Percentiles rank a stretch among this genome's conserved stretches.
Evolutionary conservation across 257 asterid genomes (phyloP).

Genomic region (Solanum chiquidenum): DNA sequence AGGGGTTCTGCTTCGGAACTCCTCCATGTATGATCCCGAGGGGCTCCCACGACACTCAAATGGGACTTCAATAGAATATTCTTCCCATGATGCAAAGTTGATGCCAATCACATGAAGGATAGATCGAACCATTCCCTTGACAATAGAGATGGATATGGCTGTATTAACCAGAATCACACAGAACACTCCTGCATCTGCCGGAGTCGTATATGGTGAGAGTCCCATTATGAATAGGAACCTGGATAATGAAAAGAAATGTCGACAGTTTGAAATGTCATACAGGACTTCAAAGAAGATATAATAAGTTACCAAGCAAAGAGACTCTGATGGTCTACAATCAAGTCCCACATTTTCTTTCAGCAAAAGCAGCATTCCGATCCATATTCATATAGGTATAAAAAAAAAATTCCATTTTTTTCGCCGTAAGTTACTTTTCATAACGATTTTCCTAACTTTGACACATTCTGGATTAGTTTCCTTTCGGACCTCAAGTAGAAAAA

Average conservation of each 20-base stretch:
- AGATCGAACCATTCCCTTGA: constrained; percentile 62
- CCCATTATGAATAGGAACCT: constrained; percentile 49
- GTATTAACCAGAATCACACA: constrained; percentile 75
- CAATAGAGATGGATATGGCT: constrained; percentile 65
- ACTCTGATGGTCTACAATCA: not conserved
- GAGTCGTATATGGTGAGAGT: constrained; percentile 65
- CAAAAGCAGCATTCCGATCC: not conserved
- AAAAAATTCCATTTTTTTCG: not conserved
- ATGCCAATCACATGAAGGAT: constrained; percentile 67
- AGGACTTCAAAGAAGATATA: not conserved
- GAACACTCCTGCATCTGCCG: constrained; percentile 79
- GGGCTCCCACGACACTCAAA: constrained; percentile 30
- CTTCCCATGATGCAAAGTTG: constrained; percentile 58
- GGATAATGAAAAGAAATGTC: not conserved
- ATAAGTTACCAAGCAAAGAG: not conserved
- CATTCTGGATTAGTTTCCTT: not conserved
- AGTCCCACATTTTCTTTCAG: not conserved
- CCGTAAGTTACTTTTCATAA: not conserved
- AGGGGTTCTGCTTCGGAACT: constrained; percentile 57
- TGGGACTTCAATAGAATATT: constrained; percentile 33
- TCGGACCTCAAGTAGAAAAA: not conserved
- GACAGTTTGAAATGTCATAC: not conserved
- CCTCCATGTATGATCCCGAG: constrained; percentile 67
- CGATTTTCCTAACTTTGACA: not conserved
- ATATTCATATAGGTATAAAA: not conserved